Evolutionary conservation across 257 asterid species (phyloP), one percentile per base, ranked within the genome.

Genomic region (Lavandula angustifolia): DNA sequence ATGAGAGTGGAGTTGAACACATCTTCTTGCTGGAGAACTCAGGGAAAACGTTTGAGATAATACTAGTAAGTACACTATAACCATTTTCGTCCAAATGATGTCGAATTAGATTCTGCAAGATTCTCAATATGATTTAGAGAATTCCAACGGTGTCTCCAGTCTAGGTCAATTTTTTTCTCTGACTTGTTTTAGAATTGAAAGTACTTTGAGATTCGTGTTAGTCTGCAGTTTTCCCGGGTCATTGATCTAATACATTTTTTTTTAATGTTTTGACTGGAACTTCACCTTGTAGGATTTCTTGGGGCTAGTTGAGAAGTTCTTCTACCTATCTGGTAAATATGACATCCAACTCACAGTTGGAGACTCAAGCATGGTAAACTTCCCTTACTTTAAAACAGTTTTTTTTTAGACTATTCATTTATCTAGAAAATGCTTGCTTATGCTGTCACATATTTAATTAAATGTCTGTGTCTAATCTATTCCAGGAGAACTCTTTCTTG

Each of bases 401-500:
- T 72, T 31, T 49, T 27, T 4, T 43, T 11, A n/a, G 54, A 37
- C 54, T 60, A 34, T 32, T 9, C 6, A 52, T 66, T 48, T 13
- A n/a, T 31, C 11, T 9, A 7, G 8, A 59, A 41, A 38, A 16
- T 18, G n/a, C 66, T 42, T 66, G 47, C 64, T n/a, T 34, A 52
- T 27, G 47, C 51, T 14, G 9, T 63, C 69, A 37, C 35, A 54
- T 56, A 40, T 69, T 69, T 43, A 62, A 18, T 37, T 5, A 37
- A 67, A 31, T 44, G 71, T 72, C 27, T 64, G 57, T 60, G 37
- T 40, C 64, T 73, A 17, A 54, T 66, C 60, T 35, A 53, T 59
- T 80, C 54, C 91, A 94, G 97, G 99, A 94, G 77, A 94, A 94
- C 78, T 94, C 99, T 32, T 87, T 90, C 89, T 75, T 79, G 78